Base-by-base conservation (phyloP, 2,329 filamentous ascomycete species). In the Lasiodiplodia hormozganensis region DNA sequence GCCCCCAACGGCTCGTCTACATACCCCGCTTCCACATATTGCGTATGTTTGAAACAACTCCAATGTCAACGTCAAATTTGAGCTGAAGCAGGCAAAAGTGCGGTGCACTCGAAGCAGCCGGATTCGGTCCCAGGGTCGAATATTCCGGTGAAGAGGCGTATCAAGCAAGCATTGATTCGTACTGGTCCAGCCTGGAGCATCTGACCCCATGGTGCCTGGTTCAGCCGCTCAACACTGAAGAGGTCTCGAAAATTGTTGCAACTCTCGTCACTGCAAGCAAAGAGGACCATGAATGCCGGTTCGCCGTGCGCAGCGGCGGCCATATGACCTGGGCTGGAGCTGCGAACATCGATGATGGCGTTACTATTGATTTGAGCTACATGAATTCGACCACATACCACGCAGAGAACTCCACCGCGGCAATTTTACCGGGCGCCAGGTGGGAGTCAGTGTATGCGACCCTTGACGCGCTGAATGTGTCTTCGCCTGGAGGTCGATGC, bases 321-420 rank as follows among this genome's bases (percentile, higher is more conserved):
- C 74, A 76, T 49, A 74, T 73, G 4, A 73, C 73, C 11, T 66
- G 70, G 18, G 72, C 71, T 18, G 75, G 74, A 10, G 69, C 72
- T 31, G 73, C 74, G 10, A 76, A 76, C 31, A 76, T 76, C 25
- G 70, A 74, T 1, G 70, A 70, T 18, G 74, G 74, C 40, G 72
- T 76, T 10, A 76, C 74, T 2, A 72, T 78, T 34, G 75, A 78
- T 65, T 53, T 76, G 51, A 71, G 73, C 18, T 71, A 69, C 40
- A 58, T 77, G 67, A 74, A 74, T 47, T 56, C 72, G 18, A 72
- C 76, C 4, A 70, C 62, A 10, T 65, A 76, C 6, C 70, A 70
- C 16, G 43, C n/a, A 3, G 73, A 75, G 43, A 67, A 73, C 28
- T 69, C 69, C 11, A 70, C 67, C 8, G 73, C 73, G 16, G 70